Evolutionary conservation across 1,139 yeast genomes (phyloP).

Genomic region (Blastobotrys illinoisensis): DNA sequence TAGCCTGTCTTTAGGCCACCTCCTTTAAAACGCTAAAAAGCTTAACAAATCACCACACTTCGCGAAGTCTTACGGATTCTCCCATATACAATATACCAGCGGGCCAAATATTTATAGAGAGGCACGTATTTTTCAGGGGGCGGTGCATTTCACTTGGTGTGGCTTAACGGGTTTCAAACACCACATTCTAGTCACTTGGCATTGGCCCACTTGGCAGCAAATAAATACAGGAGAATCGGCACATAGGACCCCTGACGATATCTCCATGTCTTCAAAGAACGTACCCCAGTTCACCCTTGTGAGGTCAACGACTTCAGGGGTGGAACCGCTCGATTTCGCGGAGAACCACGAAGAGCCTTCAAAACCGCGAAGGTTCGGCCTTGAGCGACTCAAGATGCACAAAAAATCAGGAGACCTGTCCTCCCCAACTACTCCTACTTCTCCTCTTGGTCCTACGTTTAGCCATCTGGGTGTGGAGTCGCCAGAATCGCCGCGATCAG

Average conservation of each 20-base stretch:
- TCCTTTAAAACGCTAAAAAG: too few relatives aligned
- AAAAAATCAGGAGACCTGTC: not conserved
- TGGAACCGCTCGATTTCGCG: not conserved
- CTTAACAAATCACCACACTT: too few relatives aligned
- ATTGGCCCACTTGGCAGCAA: not conserved
- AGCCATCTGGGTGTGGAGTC: not conserved
- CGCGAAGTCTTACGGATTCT: too few relatives aligned
- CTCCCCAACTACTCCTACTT: not conserved
- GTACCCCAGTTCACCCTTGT: slow-evolving; percentile 6
- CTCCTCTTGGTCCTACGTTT: not conserved
- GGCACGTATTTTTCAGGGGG: not conserved
- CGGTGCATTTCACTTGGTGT: not conserved
- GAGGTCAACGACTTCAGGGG: slow-evolving; percentile 5
- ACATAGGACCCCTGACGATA: not conserved
- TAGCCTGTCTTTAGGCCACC: too few relatives aligned
- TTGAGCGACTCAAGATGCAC: not conserved
- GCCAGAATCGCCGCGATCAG: slow-evolving; percentile 2
- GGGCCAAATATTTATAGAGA: too few relatives aligned
- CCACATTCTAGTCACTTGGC: not conserved
- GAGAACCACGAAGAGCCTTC: not conserved
- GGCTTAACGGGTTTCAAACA: not conserved
- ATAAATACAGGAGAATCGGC: not conserved
- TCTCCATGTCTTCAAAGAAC: not conserved
- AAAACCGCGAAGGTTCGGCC: not conserved
- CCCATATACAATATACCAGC: too few relatives aligned